Base-by-base conservation (phyloP, 768 basidiomycete species). In the Termitomyces sp. region DNA sequence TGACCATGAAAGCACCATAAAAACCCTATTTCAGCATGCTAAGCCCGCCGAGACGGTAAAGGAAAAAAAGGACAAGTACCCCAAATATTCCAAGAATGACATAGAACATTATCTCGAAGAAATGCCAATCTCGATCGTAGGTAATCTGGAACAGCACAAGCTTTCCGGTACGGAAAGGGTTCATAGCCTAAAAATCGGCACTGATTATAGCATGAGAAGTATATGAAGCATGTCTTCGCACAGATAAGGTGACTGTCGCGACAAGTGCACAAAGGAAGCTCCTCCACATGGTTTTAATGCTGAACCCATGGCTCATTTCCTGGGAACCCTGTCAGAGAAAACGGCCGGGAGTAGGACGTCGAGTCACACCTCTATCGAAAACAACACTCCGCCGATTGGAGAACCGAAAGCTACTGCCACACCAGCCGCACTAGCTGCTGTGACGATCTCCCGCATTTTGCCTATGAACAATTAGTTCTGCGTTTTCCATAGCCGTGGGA, bases 241-340 rank as follows among this genome's bases (percentile, higher is more conserved):
- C 96, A 32, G 96, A 90, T 32, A 99, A 76, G 0, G 96, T 96
- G 63, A 98, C 91, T 0, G 96, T 98, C 14, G 97, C 97, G 46
- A 98, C 89, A 46, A 99, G 78, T 34, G 97, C 97, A 70, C 97
- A 98, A 67, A 98, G 88, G 71, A 98, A 97, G 67, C 92, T 95
- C 65, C 88, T 79, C 96, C 96, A 98, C 94, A 98, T 97, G 5
- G 96, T 98, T 71, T 93, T 89, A 72, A 95, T 95, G 56, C 90
- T 96, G 70, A 98, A 98, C 39, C 84, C 88, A 69, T 94, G 90
- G 70, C 92, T 96, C 97, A 99, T 99, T 84, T 99, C 97, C 92
- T 95, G 64, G 28, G 27, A 60, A 28, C 51, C 21, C 48, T 45
- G 37, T 54, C 42, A 23, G 35, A 42, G 27, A 56, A 30, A 25